Evolutionary conservation across 495 filamentous ascomycete species (phyloP), one percentile per base, ranked within the genome.

Genomic region (Terfezia claveryi): DNA sequence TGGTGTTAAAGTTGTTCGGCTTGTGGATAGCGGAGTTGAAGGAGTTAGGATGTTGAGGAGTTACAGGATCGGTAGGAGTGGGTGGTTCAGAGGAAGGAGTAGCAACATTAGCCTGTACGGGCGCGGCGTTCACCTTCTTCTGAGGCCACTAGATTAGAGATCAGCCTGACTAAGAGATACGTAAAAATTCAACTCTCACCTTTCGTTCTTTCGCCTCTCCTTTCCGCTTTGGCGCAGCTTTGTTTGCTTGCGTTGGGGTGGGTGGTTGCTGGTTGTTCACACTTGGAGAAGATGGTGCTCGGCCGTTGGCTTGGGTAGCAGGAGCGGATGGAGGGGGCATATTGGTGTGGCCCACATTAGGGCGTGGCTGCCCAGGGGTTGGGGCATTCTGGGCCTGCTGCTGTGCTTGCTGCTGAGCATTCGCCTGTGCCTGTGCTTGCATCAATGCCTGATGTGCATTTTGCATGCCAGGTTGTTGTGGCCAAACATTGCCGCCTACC

Each of bases 271-370:
- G 78, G 46, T 68, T 74, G 53, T 70, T 71, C 38, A 82, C 79
- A 59, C 88, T 83, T 36, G 88, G 89, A 44, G 88, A 92, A 44
- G 83, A 74, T 4, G 86, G 85, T 59, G 77, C 74, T 59, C 82
- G 79, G 38, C 73, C 77, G 60, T 74, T 76, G 27, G 75, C 70
- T 50, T 53, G 67, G 60, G 74, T 71, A 54, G 75, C 72, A 11
- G 82, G 74, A 8, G 84, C 85, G 23, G 81, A 82, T n/a, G 91
- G 89, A 12, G 88, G 89, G 49, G 85, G 86, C 87, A 94, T 94
- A 4, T 75, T 68, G 44, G 80, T 74, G 36, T 64, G 62, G 5
- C 55, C 37, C 7, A 65, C 41, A 23, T 50, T 61, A 36, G 56
- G 62, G 23, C 62, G 56, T 12, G 56, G 55, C 67, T 86, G 83